Evolutionary conservation across 257 asterid species (phyloP).

Genomic region (Paulownia fortunei): DNA sequence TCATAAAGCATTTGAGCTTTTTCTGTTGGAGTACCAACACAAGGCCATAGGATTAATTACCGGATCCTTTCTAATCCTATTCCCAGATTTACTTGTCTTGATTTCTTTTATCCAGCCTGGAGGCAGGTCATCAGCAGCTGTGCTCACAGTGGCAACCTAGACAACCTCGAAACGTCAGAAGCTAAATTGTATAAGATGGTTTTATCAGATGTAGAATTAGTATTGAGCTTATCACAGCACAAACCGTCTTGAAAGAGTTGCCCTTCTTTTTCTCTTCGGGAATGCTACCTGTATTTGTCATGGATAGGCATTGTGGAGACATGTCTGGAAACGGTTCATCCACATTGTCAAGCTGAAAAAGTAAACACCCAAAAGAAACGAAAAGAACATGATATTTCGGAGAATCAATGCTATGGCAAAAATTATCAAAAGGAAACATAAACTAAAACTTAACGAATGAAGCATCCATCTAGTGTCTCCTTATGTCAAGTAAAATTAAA

Average conservation of each 20-base stretch:
- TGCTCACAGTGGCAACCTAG: slow-evolving; percentile 42
- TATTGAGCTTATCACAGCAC: slow-evolving; percentile 32
- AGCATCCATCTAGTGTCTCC: slow-evolving; percentile 8
- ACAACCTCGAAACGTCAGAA: slow-evolving; percentile 37
- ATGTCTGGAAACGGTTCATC: slow-evolving; percentile 30
- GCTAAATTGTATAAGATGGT: not conserved
- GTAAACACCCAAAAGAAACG: not conserved
- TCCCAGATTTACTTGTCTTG: slow-evolving; percentile 47
- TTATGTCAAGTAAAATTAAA: not conserved
- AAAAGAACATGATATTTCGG: not conserved
- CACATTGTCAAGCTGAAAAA: slow-evolving; percentile 35
- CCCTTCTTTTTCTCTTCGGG: slow-evolving; percentile 30
- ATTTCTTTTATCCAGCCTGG: slow-evolving; percentile 76
- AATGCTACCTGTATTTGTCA: slow-evolving; percentile 14
- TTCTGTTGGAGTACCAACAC: not conserved
- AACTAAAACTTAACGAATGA: not conserved
- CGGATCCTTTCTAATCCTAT: slow-evolving; percentile 53
- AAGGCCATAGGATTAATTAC: slow-evolving; percentile 44
- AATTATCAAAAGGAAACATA: slow-evolving; percentile 1
- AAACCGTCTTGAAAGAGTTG: slow-evolving; percentile 38
- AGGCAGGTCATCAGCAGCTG: slow-evolving; percentile 57
- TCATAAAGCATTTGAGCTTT: not conserved
- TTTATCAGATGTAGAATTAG: slow-evolving; percentile 24
- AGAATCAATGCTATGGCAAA: not conserved
- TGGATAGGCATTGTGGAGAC: slow-evolving; percentile 29